Conservation (phyloP, 148 eudicot species). For the Selenicereus undatus region DNA sequence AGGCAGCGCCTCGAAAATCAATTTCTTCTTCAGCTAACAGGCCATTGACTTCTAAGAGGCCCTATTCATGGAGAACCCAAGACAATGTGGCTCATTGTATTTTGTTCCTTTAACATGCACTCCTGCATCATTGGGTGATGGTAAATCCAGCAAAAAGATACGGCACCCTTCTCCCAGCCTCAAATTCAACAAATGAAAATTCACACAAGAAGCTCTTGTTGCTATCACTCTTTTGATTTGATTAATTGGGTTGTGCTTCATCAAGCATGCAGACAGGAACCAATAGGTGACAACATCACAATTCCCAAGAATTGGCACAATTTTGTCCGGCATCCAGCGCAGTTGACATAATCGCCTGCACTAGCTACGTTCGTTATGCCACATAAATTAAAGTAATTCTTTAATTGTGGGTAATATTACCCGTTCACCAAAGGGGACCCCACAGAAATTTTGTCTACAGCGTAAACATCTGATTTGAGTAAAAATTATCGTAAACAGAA, state of each 20-base stretch:
- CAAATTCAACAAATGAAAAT: too few relatives aligned
- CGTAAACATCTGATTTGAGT: neutral
- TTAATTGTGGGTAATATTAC: neutral
- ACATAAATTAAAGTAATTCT: neutral
- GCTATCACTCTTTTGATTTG: neutral
- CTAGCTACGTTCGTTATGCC: neutral
- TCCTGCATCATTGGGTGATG: neutral
- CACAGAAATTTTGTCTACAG: neutral
- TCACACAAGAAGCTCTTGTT: too few relatives aligned
- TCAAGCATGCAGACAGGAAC: neutral
- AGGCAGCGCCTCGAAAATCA: neutral
- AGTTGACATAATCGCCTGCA: neutral
- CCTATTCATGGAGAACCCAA: neutral
- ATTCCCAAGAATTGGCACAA: neutral
- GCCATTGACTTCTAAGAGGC: neutral
- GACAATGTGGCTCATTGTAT: too few relatives aligned
- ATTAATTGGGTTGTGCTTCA: neutral
- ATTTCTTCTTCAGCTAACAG: neutral
- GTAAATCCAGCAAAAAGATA: neutral
- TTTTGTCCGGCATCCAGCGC: neutral
- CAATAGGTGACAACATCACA: neutral
- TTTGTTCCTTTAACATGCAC: neutral
- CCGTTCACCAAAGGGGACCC: neutral
- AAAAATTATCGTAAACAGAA: neutral
- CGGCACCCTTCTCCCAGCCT: neutral